A percentile compares a stretch with the other conserved stretches of the same genome.
Conservation (phyloP, 768 basidiomycete species). For the Fibroporia radiculosa region DNA sequence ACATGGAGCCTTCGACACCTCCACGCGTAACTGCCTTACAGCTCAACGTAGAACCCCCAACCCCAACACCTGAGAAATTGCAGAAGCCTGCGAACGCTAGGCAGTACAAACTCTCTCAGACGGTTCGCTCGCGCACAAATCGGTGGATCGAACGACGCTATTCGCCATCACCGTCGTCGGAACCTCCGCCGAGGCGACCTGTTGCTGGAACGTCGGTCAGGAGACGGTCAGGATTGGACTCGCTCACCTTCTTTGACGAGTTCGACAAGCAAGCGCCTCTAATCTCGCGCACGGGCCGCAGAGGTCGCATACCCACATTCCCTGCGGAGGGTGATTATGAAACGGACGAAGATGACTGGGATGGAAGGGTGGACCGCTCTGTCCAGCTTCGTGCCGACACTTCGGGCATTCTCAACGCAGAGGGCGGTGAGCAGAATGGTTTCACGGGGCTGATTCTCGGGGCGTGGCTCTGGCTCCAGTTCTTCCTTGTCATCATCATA, state of each 20-base stretch:
- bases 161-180: constrained; percentile 3
- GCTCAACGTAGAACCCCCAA: constrained; percentile 21
- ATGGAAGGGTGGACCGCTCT: neutral
- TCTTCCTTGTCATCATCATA: constrained; percentile 61
- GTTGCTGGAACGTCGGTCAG: constrained; percentile 3
- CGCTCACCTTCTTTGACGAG: constrained; percentile 13
- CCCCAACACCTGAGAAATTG: constrained; percentile 14
- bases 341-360: neutral
- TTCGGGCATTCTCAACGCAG: constrained; percentile 5
- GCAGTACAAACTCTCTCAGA: constrained; percentile 35
- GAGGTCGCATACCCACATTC: neutral
- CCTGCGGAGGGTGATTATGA: neutral
- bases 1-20: constrained; percentile 10
- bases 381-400: constrained; percentile 7
- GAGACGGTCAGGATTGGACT: constrained; percentile 5
- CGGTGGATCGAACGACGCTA: constrained; percentile 56
- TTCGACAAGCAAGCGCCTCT: constrained; percentile 17
- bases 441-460: constrained; percentile 49
- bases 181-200: neutral
- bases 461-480: constrained; percentile 83
- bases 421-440: constrained; percentile 11
- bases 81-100: constrained; percentile 9
- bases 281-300: neutral
- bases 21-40: constrained; percentile 9
- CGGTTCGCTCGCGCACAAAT: constrained; percentile 48